Conservation (phyloP, 805 yeast species). For the Schizosaccharomyces octosporus region DNA sequence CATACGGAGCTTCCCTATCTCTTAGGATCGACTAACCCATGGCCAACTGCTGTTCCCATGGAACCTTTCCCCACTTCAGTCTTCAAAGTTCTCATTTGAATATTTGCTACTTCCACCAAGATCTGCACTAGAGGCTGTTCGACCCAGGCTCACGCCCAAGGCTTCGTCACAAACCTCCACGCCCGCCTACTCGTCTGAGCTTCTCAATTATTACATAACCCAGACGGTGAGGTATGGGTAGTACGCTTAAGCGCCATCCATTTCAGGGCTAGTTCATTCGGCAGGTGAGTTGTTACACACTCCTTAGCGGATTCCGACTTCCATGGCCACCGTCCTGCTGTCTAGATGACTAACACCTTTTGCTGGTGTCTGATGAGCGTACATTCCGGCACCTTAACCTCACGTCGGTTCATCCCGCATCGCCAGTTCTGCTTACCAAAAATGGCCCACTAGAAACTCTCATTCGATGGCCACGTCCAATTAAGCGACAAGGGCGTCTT, state of each 20-base stretch:
- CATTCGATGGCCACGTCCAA: slow-evolving; percentile 20
- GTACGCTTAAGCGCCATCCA: slow-evolving; percentile 20
- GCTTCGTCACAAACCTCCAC: slow-evolving; percentile 20
- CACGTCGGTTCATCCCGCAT: slow-evolving; percentile 22
- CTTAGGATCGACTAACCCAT: slow-evolving; percentile 22
- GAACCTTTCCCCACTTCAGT: slow-evolving; percentile 21
- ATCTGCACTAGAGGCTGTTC: slow-evolving; percentile 21
- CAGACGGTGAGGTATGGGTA: slow-evolving; percentile 20
- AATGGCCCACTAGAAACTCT: slow-evolving; percentile 24
- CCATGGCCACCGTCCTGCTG: slow-evolving; percentile 31
- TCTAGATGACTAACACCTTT: slow-evolving; percentile 18
- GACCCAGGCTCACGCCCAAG: slow-evolving; percentile 19
- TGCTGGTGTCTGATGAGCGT: slow-evolving; percentile 23
- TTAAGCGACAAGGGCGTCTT: slow-evolving; percentile 20
- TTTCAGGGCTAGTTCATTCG: slow-evolving; percentile 16
- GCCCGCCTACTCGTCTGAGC: slow-evolving; percentile 21
- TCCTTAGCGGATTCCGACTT: slow-evolving; percentile 23
- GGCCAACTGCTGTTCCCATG: slow-evolving; percentile 20
- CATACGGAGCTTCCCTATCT: slow-evolving; percentile 19
- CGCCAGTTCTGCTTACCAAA: slow-evolving; percentile 26
- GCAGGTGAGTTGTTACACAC: slow-evolving; percentile 29
- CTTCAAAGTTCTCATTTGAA: slow-evolving; percentile 21
- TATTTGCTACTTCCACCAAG: slow-evolving; percentile 21
- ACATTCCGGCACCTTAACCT: slow-evolving; percentile 21
- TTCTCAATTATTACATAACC: slow-evolving; percentile 13